These are phyloP conservation scores for Hyphopichia pseudoburtonii DNA, from an alignment of 1,139 yeast genomes.

Conservation along the genomic window DNA sequence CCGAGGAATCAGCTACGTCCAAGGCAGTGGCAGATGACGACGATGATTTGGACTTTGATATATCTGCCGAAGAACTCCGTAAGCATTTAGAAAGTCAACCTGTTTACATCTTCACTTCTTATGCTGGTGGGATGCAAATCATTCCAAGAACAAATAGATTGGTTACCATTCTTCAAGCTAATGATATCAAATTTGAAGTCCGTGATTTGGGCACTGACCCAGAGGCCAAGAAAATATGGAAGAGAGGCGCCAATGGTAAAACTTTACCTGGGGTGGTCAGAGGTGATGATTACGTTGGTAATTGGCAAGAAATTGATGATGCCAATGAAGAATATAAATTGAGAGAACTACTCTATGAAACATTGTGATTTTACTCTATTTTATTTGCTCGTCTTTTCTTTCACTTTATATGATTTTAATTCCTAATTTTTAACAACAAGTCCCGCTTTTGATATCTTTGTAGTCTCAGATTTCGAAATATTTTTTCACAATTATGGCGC, in stretches of 20 bases:
- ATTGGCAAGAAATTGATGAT: conserved; percentile 77
- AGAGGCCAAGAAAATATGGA: conserved; percentile 85
- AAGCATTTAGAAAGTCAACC: conserved; percentile 54
- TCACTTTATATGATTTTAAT: too few relatives aligned
- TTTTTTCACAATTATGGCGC: too few relatives aligned
- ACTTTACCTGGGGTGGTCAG: conserved; percentile 88
- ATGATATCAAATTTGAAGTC: conserved; percentile 64
- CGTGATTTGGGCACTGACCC: conserved; percentile 88
- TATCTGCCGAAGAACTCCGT: conserved; percentile 47
- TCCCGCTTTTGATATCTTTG: too few relatives aligned
- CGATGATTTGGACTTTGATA: conserved; percentile 33
- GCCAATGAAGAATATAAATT: conserved; percentile 82
- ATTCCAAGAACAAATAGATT: conserved; percentile 79
- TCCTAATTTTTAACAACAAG: too few relatives aligned
- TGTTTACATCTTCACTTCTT: conserved; percentile 76
- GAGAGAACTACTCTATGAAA: conserved; percentile 56
- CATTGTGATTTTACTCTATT: too few relatives aligned
- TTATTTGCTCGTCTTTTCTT: too few relatives aligned
- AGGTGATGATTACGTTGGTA: conserved; percentile 87
- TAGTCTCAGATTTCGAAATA: too few relatives aligned
- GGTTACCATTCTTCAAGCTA: conserved; percentile 73
- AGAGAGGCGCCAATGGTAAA: conserved; percentile 71
- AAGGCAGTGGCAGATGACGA: conserved; percentile 15
- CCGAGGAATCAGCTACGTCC: not conserved
- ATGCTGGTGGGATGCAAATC: conserved; percentile 88